A percentile compares a stretch with the other conserved stretches of the same genome.
Evolutionary conservation across 176 grass and related monocot genomes (phyloP).

Genomic region (Triticum dicoccoides): DNA sequence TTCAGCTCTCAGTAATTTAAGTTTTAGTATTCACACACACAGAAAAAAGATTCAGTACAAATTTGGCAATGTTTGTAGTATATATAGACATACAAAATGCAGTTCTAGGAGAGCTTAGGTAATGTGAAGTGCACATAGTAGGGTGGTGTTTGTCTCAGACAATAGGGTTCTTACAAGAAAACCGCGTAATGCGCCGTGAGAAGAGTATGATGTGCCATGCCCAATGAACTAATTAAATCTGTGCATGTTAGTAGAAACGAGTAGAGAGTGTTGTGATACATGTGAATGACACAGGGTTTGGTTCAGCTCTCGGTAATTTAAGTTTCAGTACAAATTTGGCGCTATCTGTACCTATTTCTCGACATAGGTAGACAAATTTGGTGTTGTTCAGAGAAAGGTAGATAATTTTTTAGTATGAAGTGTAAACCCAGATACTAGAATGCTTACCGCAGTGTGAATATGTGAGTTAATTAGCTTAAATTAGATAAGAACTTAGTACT

Average conservation of each 20-base stretch:
- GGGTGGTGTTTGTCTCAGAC: background rate
- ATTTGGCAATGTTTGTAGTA: background rate
- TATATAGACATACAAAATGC: background rate
- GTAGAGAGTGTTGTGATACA: background rate
- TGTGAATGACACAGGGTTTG: background rate
- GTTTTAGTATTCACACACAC: background rate
- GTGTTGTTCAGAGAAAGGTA: background rate
- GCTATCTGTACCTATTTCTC: background rate
- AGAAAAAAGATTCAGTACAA: background rate
- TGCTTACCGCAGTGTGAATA: background rate
- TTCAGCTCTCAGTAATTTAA: background rate
- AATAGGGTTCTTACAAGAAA: background rate
- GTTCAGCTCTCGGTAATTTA: background rate
- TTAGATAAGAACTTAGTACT: background rate
- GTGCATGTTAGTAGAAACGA: too few relatives aligned
- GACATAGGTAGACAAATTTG: background rate
- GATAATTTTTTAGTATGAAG: background rate
- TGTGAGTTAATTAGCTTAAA: background rate
- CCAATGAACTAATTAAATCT: background rate
- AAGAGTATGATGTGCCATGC: background rate
- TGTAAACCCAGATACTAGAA: too few relatives aligned
- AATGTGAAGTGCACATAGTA: background rate
- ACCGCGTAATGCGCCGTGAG: background rate
- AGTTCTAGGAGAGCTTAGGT: background rate
- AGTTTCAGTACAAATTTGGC: background rate